Base-by-base conservation (phyloP, 1,284 basidiomycete genomes). In the Phellopilus nigrolimitatus region DNA sequence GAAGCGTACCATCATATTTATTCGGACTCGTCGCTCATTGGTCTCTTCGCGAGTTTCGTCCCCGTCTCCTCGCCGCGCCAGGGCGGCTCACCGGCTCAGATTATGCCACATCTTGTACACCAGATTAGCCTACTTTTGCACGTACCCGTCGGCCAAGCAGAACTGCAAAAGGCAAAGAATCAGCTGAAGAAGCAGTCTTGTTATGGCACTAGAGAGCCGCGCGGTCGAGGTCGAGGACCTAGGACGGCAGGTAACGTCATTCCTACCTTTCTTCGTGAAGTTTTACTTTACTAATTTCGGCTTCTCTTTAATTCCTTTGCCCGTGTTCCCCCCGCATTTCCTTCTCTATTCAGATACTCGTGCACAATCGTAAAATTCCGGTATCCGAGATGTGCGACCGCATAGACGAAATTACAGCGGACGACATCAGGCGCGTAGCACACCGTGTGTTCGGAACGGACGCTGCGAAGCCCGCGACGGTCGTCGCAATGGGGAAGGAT, bases 1-100 rank as follows among this genome's bases (percentile, higher is more conserved):
- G 87, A 91, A n/a, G 89, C 92, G 24, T 97, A 97, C 84, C 93
- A 98, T 67, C 95, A 98, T 70, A 95, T 95, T 64, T 99, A 98
- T 71, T 84, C 86, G 53, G 95, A 98, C 69, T 90, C 90, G 0
- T 93, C 93, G 1, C 75, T 99, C 9, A 98, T 98, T 65, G 97
- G 95, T 15, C 79, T 99, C 49, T 89, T 91, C 59, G 91, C 91
- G 6, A 84, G 88, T n/a, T 93, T 95, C 64, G 74, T 91, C 27
- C 94, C 91, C 54, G 72, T 75, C 28, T 75, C 80, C 10, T 70
- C 76, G 6, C 78, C 79, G 44, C 63, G 72, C 41, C 70, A 75
- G 43, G 80, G 84, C 36, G 85, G 80, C 62, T 79, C 78, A 1
- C 78, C 84, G 1, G 65, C 73, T 3, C 80, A 88, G 61, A 88